Base-by-base conservation (phyloP, 192 early-diverging fungal genomes). In the Rhizophagus sp. region DNA sequence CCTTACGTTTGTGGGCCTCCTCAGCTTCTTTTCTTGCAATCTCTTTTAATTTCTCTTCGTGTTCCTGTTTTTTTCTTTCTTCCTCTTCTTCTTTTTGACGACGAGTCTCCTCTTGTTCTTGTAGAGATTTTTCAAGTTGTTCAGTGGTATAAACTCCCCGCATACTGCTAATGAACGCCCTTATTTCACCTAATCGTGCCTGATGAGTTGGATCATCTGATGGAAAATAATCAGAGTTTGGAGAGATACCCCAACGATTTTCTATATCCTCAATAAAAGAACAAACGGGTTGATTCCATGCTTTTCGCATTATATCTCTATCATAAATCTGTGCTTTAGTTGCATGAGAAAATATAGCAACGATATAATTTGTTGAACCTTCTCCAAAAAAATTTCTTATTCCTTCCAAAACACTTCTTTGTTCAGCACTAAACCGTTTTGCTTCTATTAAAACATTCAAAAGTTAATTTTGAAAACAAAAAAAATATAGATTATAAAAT, bases 321-420 rank as follows among this genome's bases (percentile, higher is more conserved):
- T 52, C 39, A 6, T 0, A 5, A 7, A 41, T 74, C 73, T 74
- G 73, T 61, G 25, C 24, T 74, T 74, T 74, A 0, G 50, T 74
- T 61, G 73, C 73, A 44, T 77, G 75, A 8, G 75, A 66, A 66
- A 77, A 77, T 27, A 77, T 30, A 49, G 64, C 39, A 49, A 77
- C 67, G 19, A 50, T 77, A 77, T 77, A 66, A 41, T 66, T 66
- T 7, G 44, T 65, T 77, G 75, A 41, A 8, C n/a, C 41, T 67
- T 65, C 62, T 15, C 75, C 75, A 41, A 77, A 63, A 41, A 66
- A 77, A 30, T 33, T 47, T 47, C 44, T 47, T 47, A 47, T 47
- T 12, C 44, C 44, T 47, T 47, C 44, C 44, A 47, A 47, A 47
- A 47, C 11, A 47, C 13, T 30, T 22, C 47, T 77, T 66, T 77